phyloP scores from a whole-genome alignment of 2,329 filamentous ascomycete genomes.

The Trichothecium sympodiale region DNA sequence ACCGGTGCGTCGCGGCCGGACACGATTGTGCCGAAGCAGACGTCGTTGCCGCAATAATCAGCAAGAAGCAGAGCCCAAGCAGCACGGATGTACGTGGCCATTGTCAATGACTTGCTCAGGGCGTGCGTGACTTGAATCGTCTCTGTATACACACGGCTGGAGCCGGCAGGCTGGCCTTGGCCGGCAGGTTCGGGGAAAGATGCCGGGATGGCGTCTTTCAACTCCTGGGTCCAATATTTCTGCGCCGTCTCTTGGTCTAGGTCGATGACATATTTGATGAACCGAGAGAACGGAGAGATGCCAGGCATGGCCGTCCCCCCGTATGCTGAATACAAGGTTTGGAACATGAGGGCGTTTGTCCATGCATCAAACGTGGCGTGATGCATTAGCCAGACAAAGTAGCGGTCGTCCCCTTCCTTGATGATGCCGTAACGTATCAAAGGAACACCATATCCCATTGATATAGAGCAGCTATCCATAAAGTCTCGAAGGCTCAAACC shows the following conservation, averaged over 20 bases:
- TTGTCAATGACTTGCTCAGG: slow-evolving; percentile 1
- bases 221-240: not conserved
- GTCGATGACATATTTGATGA: slow-evolving; percentile 4
- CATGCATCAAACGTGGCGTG: slow-evolving; percentile 11
- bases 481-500: not conserved
- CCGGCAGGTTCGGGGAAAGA: not conserved
- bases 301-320: not conserved
- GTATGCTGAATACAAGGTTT: not conserved
- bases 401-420: not conserved
- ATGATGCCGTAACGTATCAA: slow-evolving; percentile 2
- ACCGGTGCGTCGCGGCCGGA: slow-evolving; percentile 12
- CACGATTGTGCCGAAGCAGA: slow-evolving; percentile 11
- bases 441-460: slow-evolving; percentile 1
- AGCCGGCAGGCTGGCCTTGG: no score
- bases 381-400: slow-evolving; percentile 9
- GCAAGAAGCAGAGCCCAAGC: slow-evolving; percentile 13
- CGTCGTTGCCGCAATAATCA: slow-evolving; percentile 7
- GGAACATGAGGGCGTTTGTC: slow-evolving; percentile 6
- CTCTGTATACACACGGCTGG: not conserved
- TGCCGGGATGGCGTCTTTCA: not conserved
- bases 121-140: slow-evolving; percentile 1
- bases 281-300: not conserved
- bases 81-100: slow-evolving; percentile 9
- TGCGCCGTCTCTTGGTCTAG: not conserved
- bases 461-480: not conserved